Evolutionary conservation across 2,329 filamentous ascomycete genomes (phyloP), one percentile per base, ranked within the genome.

Genomic region (Ploettnerulaceae sp.): DNA sequence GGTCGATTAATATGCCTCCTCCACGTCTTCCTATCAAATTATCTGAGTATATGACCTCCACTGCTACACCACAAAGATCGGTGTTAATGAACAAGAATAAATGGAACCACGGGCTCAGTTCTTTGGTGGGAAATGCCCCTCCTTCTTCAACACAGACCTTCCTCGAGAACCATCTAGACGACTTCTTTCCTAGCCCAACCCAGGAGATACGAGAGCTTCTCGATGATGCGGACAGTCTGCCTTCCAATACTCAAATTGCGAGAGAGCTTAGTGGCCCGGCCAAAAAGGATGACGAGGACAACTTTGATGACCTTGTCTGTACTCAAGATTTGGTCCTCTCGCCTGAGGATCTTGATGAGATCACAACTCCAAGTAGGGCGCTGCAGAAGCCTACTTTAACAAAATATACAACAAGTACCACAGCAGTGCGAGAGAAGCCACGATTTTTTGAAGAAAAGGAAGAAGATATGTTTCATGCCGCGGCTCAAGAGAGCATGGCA

Each of bases 141-240:
- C 67, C 67, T 5, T 61, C 64, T 21, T 74, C 72, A 52, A 79
- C 76, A 0, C 76, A 79, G 49, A 65, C 70, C 7, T 77, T 79
- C n/a, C 63, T 79, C 7, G 62, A 69, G 22, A 57, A 60, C 31
- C 67, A 76, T 48, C 56, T 74, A 6, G 74, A 77, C 29, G 74
- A 77, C 44, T 71, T 79, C 50, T 74, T 79, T 34, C 75, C 75
- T 0, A 74, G 70, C n/a, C 68, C 74, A 0, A 77, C 75, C 0
- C 77, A 82, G 55, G 73, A 78, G 57, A 67, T 69, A 5, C 67
- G 70, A 34, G 47, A 81, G 57, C 61, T 81, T 3, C 59, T 66
- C 2, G 70, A 72, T 24, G 68, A 73, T 34, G 31, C 55, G 51
- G 51, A 59, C 24, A 54, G 50, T 57, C 65, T 53, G n/a, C 24